Percentiles rank a stretch among this genome's conserved stretches.
Evolutionary conservation across 2,329 filamentous ascomycete species (phyloP).

Genomic region (Penicillium freii): DNA sequence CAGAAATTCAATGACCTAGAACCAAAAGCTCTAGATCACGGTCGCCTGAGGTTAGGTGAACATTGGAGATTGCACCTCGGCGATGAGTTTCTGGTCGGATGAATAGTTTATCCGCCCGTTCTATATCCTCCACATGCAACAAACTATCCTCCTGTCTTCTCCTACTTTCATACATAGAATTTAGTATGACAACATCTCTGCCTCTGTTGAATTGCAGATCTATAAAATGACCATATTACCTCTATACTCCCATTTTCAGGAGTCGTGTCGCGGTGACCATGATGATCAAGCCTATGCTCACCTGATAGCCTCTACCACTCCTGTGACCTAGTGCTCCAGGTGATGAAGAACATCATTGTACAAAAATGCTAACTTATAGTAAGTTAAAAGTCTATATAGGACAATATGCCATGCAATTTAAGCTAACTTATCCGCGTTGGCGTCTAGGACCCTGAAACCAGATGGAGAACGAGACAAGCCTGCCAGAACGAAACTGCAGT

Average conservation of each 20-base stretch:
- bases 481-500: slow-evolving; percentile 7
- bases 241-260: not conserved
- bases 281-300: slow-evolving; percentile 5
- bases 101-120: slow-evolving; percentile 3
- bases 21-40: slow-evolving; percentile 2
- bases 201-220: not conserved
- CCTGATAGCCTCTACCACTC: slow-evolving; percentile 1
- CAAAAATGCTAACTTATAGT: not conserved
- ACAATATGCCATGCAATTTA: not conserved
- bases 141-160: not conserved
- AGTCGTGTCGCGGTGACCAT: not conserved
- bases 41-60: slow-evolving; percentile 4
- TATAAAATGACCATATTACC: not conserved
- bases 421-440: not conserved
- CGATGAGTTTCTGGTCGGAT: slow-evolving; percentile 10
- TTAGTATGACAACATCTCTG: not conserved
- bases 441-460: slow-evolving; percentile 8
- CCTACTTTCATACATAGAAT: not conserved
- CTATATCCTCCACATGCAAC: slow-evolving; percentile 1
- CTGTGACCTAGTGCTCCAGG: slow-evolving; percentile 7
- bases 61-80: slow-evolving; percentile 4
- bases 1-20: not conserved
- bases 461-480: slow-evolving; percentile 17
- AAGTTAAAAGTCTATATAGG: not conserved
- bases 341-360: slow-evolving; percentile 5